Base-by-base conservation (phyloP, 73 alveolate genomes). In the Tetrahymena thermophila region DNA sequence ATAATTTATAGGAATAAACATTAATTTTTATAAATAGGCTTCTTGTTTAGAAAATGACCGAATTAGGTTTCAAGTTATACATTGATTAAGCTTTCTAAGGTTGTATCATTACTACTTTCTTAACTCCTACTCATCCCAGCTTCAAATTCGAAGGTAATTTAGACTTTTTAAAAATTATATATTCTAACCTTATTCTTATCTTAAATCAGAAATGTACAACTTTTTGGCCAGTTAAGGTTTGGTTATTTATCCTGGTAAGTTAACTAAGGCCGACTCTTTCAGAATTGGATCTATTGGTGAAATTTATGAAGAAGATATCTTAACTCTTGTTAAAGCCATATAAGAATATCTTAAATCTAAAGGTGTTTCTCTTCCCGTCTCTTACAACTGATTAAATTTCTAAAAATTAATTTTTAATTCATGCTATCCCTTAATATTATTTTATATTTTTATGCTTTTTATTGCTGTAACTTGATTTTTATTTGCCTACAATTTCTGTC, bases 241-340 rank as follows among this genome's bases (percentile, higher is more conserved):
- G n/a, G 96, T 97, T 35, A 97, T 97, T 56, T 96, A 97, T 58
- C 98, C 98, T 35, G 98, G 98, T 7, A 97, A 97, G 56, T 95
- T 97, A 40, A 97, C 98, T 56, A 96, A 89, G 84, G 98, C 96
- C n/a, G 97, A 96, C 17, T 96, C 98, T 34, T 97, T 97, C 94
- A 96, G 98, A 96, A 50, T 97, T 35, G 98, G 98, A 16, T 96
- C 97, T 21, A 97, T 97, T 23, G 98, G 98, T 25, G 97, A 96
- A n/a, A 57, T 96, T 25, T 94, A 94, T 19, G 89, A 71, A 71
- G 3, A 71, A 71, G 89, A 71, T 25, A 71, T 71, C 42, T 71
- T 71, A 31, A 71, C 23, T 71, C 89, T 71, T 25, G 37, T 71
- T 34, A 14, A 71, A 3, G 40, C 89, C 89, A 71, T 71, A n/a